Percentiles rank a stretch among this genome's conserved stretches.
These are phyloP conservation scores for Endoconidiophora polonica DNA, from an alignment of 2,329 filamentous ascomycete species.

Conservation along the genomic window DNA sequence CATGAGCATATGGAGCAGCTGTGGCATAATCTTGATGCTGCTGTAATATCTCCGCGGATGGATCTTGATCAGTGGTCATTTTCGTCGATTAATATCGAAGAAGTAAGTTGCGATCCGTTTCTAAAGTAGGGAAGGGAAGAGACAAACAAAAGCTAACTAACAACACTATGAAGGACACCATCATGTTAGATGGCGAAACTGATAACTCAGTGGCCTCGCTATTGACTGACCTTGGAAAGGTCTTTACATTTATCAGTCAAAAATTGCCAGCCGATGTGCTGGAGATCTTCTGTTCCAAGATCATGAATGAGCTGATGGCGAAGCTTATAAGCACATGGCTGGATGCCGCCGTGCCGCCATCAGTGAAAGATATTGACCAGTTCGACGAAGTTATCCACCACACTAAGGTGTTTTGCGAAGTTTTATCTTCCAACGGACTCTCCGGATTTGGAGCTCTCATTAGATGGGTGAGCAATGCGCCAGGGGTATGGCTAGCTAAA, in stretches of 20 bases:
- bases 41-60: conserved; percentile 44
- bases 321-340: conserved; percentile 61
- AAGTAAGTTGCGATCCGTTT: conserved; percentile 19
- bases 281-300: conserved; percentile 44
- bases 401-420: conserved; percentile 46
- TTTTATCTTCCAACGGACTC: conserved; percentile 47
- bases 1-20: conserved; percentile 42
- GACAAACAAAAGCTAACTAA: not conserved
- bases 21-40: conserved; percentile 45
- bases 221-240: conserved; percentile 34
- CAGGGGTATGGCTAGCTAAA: conserved; percentile 71
- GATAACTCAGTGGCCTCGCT: conserved; percentile 32
- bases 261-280: conserved; percentile 38
- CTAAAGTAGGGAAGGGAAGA: not conserved
- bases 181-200: conserved; percentile 27
- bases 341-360: conserved; percentile 56
- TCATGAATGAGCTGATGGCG: conserved; percentile 53
- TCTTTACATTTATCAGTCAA: conserved; percentile 35
- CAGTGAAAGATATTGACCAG: conserved; percentile 49
- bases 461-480: conserved; percentile 67
- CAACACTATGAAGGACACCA: conserved; percentile 22
- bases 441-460: conserved; percentile 44
- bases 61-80: conserved; percentile 21
- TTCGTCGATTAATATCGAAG: conserved; percentile 26
- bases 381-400: conserved; percentile 57